Conservation (phyloP, 495 filamentous ascomycete genomes). For the Xylona heveae region DNA sequence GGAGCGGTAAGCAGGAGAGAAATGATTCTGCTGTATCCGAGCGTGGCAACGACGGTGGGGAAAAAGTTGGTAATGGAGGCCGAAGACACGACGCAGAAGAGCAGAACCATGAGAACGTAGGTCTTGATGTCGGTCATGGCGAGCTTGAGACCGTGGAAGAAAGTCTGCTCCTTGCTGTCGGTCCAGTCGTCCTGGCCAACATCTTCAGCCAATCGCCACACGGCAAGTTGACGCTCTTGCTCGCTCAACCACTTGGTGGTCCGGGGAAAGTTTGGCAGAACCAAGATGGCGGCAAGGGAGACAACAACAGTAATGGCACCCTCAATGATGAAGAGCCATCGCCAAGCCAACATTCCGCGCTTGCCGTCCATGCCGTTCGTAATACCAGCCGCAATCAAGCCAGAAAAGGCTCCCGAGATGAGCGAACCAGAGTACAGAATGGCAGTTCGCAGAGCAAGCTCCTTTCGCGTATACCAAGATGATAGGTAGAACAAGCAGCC, state of each 20-base stretch:
- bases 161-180: slow-evolving; percentile 36
- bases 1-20: slow-evolving; percentile 62
- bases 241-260: slow-evolving; percentile 54
- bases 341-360: slow-evolving; percentile 7
- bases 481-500: slow-evolving; percentile 27
- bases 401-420: slow-evolving; percentile 17
- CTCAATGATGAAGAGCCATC: slow-evolving; percentile 67
- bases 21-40: slow-evolving; percentile 41
- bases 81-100: slow-evolving; percentile 50
- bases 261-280: slow-evolving; percentile 62
- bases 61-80: slow-evolving; percentile 79
- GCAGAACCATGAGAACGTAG: slow-evolving; percentile 34
- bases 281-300: slow-evolving; percentile 29
- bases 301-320: slow-evolving; percentile 31
- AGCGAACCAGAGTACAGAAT: slow-evolving; percentile 21
- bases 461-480: slow-evolving; percentile 29
- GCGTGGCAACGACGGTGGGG: slow-evolving; percentile 59
- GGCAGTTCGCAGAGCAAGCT: slow-evolving; percentile 26
- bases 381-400: slow-evolving; percentile 25
- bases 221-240: slow-evolving; percentile 43
- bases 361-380: slow-evolving; percentile 20
- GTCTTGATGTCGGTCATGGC: slow-evolving; percentile 53
- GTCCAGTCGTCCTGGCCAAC: slow-evolving; percentile 61
- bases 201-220: slow-evolving; percentile 55
- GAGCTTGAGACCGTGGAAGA: slow-evolving; percentile 45